These are phyloP conservation scores for Arthroderma sp. DNA, from an alignment of 2,329 filamentous ascomycete genomes.

Conservation along the genomic window DNA sequence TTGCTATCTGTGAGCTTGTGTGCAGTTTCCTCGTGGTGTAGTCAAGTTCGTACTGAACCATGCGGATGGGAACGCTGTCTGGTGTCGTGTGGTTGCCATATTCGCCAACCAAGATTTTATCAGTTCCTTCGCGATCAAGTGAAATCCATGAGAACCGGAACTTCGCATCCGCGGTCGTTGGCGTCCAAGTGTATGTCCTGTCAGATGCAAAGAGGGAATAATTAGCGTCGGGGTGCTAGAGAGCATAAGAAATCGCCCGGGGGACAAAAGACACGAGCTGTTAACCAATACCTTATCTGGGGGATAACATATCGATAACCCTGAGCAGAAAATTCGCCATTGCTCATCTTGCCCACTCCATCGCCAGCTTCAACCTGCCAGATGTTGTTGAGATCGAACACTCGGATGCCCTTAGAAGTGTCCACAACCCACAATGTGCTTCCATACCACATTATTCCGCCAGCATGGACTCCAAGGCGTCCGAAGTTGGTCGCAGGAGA, in stretches of 20 bases:
- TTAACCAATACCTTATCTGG: slow-evolving; percentile 25
- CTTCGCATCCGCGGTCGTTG: slow-evolving; percentile 12
- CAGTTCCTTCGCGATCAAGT: slow-evolving; percentile 25
- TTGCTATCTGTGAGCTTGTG: slow-evolving; percentile 12
- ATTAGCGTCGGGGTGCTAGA: not conserved
- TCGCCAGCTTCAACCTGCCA: slow-evolving; percentile 26
- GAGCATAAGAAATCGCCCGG: not conserved
- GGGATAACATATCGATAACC: slow-evolving; percentile 27
- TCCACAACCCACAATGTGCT: slow-evolving; percentile 28
- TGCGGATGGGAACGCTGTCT: slow-evolving; percentile 16
- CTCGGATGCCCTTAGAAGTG: slow-evolving; percentile 25
- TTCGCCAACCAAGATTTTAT: slow-evolving; percentile 27
- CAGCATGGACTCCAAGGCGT: slow-evolving; percentile 25
- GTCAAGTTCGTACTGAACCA: slow-evolving; percentile 23
- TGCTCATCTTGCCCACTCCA: slow-evolving; percentile 21
- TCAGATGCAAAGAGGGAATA: not conserved
- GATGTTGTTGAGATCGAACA: slow-evolving; percentile 29
- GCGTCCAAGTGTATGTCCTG: slow-evolving; percentile 4
- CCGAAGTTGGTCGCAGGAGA: slow-evolving; percentile 18
- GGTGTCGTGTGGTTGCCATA: slow-evolving; percentile 16
- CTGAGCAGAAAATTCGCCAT: slow-evolving; percentile 23
- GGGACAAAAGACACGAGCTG: not conserved
- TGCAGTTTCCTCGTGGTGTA: slow-evolving; percentile 19
- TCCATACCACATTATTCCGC: slow-evolving; percentile 30
- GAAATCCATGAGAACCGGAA: slow-evolving; percentile 28